phyloP scores from a whole-genome alignment of 768 basidiomycete genomes.

The Panaeolus papilionaceus region DNA sequence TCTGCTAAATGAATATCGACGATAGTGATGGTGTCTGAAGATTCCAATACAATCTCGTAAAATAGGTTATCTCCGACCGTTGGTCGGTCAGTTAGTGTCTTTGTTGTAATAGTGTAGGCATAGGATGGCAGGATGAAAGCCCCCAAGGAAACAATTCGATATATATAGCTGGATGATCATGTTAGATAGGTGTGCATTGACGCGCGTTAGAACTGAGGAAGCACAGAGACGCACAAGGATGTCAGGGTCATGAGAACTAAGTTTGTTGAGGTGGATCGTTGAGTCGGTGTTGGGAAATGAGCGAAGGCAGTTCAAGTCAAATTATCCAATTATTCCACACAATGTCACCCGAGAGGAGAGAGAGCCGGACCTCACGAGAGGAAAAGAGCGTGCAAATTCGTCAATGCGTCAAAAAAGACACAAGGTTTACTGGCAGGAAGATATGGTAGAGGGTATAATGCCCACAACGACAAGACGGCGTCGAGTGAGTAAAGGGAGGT shows the following conservation, averaged over 20 bases:
- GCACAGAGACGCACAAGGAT: background rate
- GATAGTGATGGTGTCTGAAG: background rate
- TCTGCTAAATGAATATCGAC: conserved; percentile 11
- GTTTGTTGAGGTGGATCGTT: too few relatives aligned
- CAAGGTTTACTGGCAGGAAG: background rate
- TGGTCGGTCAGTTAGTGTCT: background rate
- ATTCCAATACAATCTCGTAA: background rate
- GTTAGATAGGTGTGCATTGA: background rate
- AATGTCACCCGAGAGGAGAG: background rate
- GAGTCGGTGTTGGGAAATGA: background rate
- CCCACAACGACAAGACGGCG: background rate
- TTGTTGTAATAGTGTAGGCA: background rate
- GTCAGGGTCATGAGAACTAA: background rate
- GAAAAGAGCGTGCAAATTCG: background rate
- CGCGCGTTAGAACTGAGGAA: background rate
- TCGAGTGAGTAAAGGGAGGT: background rate
- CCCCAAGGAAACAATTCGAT: background rate
- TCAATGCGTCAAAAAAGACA: background rate
- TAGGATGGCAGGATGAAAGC: background rate
- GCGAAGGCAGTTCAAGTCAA: background rate
- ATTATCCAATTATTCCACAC: background rate
- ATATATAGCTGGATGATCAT: background rate
- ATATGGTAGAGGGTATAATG: background rate
- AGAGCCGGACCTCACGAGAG: background rate
- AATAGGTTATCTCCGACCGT: background rate